Evolutionary conservation across 441 rosid species (phyloP).

Genomic region (Bruguiera hainesii): DNA sequence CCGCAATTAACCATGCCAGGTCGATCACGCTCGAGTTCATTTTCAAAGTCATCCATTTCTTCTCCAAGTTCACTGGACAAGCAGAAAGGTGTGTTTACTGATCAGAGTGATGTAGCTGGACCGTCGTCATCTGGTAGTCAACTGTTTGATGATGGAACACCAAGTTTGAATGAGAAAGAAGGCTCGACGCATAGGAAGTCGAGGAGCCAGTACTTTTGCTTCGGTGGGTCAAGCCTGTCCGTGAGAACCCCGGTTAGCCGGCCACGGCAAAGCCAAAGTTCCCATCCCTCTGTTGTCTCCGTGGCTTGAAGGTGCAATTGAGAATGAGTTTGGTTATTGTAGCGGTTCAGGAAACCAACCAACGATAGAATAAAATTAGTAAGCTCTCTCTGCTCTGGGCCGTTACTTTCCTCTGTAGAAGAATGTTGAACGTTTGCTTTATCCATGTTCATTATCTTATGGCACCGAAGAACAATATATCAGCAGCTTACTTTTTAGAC

Average conservation of each 20-base stretch:
- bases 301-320: slow-evolving; percentile 30
- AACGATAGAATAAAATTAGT: too few relatives aligned
- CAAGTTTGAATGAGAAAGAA: slow-evolving; percentile 35
- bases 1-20: slow-evolving; percentile 39
- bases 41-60: slow-evolving; percentile 66
- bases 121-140: slow-evolving; percentile 52
- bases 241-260: slow-evolving; percentile 43
- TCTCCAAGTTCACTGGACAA: slow-evolving; percentile 60
- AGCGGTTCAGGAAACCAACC: neutral
- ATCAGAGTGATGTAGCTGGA: slow-evolving; percentile 34
- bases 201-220: slow-evolving; percentile 73
- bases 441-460: too few relatives aligned
- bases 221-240: slow-evolving; percentile 53
- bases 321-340: neutral
- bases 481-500: too few relatives aligned
- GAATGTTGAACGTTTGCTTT: too few relatives aligned
- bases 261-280: slow-evolving; percentile 37
- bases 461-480: too few relatives aligned
- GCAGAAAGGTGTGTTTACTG: slow-evolving; percentile 53
- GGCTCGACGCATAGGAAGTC: slow-evolving; percentile 32
- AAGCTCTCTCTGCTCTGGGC: too few relatives aligned
- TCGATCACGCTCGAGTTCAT: slow-evolving; percentile 71
- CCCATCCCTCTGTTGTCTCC: slow-evolving; percentile 35
- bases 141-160: slow-evolving; percentile 30
- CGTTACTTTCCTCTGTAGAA: too few relatives aligned